Base-by-base conservation (phyloP, 805 yeast genomes). In the Saccharomycopsis synnaedendra region DNA sequence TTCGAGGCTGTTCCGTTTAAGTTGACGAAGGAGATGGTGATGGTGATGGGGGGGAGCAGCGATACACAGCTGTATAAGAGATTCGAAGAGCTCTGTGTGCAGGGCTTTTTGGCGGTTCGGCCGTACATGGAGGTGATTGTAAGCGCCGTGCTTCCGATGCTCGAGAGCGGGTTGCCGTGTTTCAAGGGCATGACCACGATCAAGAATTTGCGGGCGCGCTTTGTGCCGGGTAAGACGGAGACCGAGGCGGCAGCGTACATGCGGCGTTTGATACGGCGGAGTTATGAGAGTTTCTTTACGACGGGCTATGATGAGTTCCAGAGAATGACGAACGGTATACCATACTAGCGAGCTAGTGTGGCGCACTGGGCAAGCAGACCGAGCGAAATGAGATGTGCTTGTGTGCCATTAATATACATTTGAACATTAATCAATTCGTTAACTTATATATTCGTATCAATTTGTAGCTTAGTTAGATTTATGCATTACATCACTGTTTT, bases 1-100 rank as follows among this genome's bases (percentile, higher is more conserved):
- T 94, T 93, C 61, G 99, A 93, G 59, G 95, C 87, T n/a, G 96
- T 95, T 1, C 97, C 98, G 8, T 93, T 93, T 71, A 93, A 93
- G 62, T 74, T 93, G 55, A 93, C 98, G 3, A 85, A 82, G 57
- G 99, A 93, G 60, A 93, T 94, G 98, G 84, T 93, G 4, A 75
- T 78, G 61, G 97, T 93, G 1, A 78, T 93, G 82, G 98, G 98
- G n/a, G 97, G 97, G 0, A 74, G 78, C 11, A 71, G 76, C 29
- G 71, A 75, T 34, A 85, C 97, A 0, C 95, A 86, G 61, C 89
- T 96, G 0, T 93, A 80, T 67, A 72, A 71, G 56, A 85, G 96
- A 88, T 93, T 88, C 66, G 97, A 93, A 64, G 97, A 90, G 60
- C 71, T 90, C 43, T 90, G 97, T 64, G 83, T 94, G 47, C 89